Evolutionary conservation across 768 basidiomycete species (phyloP).

Genomic region (Tephrocybe rancida): DNA sequence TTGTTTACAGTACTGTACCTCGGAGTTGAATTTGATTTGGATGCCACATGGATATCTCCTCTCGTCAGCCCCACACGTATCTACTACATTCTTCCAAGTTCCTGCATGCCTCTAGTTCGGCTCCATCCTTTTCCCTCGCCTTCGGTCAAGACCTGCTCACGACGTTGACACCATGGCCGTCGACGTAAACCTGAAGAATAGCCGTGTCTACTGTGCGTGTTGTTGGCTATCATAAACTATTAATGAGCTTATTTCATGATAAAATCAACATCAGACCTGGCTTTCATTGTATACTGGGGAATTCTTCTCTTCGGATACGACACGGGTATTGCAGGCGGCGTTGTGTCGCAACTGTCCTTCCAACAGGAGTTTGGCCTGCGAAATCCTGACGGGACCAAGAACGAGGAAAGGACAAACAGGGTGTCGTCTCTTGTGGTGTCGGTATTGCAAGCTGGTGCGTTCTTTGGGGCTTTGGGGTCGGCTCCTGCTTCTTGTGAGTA

Average conservation of each 20-base stretch:
- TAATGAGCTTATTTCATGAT: neutral
- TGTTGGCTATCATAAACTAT: neutral
- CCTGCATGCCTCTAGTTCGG: neutral
- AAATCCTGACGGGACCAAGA: constrained; percentile 20
- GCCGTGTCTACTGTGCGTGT: neutral
- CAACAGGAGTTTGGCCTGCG: constrained; percentile 60
- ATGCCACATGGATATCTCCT: too few relatives aligned
- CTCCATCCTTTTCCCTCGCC: neutral
- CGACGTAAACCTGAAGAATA: neutral
- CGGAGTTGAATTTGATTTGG: too few relatives aligned
- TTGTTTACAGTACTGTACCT: too few relatives aligned
- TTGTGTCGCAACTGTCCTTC: constrained; percentile 48
- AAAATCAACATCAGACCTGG: constrained; percentile 15
- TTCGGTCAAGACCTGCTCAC: neutral
- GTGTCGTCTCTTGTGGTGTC: constrained; percentile 84
- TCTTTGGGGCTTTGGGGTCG: constrained; percentile 81
- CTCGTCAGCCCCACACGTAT: too few relatives aligned
- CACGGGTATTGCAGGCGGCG: constrained; percentile 22
- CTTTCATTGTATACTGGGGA: constrained; percentile 26
- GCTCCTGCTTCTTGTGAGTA: constrained; percentile 65
- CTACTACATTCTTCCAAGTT: neutral
- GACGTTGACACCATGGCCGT: neutral
- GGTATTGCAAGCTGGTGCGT: constrained; percentile 84
- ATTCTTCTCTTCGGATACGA: constrained; percentile 26
- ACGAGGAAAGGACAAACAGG: constrained; percentile 35